Conservation (phyloP, 116 monocot genomes). For the Posidonia oceanica region DNA sequence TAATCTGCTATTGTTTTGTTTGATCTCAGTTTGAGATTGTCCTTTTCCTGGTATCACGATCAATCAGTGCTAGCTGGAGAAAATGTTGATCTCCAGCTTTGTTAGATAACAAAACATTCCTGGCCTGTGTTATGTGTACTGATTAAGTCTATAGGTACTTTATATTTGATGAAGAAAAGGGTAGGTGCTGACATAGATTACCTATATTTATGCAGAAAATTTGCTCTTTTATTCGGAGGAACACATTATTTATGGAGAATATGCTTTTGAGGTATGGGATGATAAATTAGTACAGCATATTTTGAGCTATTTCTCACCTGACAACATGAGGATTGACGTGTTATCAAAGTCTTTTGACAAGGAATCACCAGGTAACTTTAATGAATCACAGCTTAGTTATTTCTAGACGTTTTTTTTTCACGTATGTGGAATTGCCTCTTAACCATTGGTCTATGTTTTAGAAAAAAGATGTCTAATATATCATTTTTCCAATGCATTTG, state of each 20-base stretch:
- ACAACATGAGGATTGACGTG: conserved; percentile 85
- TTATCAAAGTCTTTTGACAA: conserved; percentile 71
- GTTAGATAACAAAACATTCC: too few species aligned
- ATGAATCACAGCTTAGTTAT: background rate
- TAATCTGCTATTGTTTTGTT: too few species aligned
- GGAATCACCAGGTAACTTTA: conserved; percentile 52
- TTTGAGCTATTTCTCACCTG: conserved; percentile 68
- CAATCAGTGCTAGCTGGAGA: too few species aligned
- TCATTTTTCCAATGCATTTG: too few species aligned
- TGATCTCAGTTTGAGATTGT: too few species aligned
- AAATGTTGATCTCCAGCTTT: too few species aligned
- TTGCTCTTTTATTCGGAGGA: conserved; percentile 65
- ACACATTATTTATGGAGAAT: conserved; percentile 89
- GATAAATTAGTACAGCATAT: conserved; percentile 53
- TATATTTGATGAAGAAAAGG: too few species aligned
- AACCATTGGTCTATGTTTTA: background rate
- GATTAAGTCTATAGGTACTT: too few species aligned
- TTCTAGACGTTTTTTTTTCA: background rate
- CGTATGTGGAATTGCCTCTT: background rate
- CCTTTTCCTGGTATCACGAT: too few species aligned
- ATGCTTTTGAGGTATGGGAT: conserved; percentile 92
- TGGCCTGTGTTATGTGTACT: too few species aligned
- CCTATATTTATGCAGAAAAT: conserved; percentile 51
- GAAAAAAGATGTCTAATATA: too few species aligned
- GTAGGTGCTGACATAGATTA: background rate